These are phyloP conservation scores for Colletotrichum scovillei DNA, from an alignment of 2,329 filamentous ascomycete species.

Conservation along the genomic window DNA sequence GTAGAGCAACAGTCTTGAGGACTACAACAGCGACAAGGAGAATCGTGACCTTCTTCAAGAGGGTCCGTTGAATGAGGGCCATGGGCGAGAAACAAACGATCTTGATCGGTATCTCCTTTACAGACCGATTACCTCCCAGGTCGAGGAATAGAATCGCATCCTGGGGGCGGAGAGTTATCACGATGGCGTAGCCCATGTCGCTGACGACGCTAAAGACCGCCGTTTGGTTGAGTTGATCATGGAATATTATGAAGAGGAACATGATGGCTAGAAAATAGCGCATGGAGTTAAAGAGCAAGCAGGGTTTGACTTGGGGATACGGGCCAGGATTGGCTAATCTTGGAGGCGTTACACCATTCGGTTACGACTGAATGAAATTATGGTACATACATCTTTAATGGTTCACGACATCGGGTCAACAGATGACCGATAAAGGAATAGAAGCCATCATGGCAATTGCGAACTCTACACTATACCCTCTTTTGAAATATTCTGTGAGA, in stretches of 20 bases:
- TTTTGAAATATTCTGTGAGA: neutral
- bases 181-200: neutral
- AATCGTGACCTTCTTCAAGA: neutral
- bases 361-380: constrained; percentile 18
- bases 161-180: neutral
- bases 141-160: neutral
- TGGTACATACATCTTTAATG: neutral
- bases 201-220: neutral
- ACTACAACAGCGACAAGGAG: neutral
- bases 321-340: neutral
- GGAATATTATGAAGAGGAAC: neutral
- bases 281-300: constrained; percentile 8
- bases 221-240: neutral
- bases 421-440: constrained; percentile 28
- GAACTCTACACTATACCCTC: neutral
- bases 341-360: constrained; percentile 8
- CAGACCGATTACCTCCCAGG: neutral
- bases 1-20: constrained; percentile 12
- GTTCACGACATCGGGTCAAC: constrained; percentile 12
- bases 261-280: neutral
- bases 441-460: neutral
- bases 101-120: neutral
- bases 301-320: neutral
- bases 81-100: neutral
- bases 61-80: neutral